phyloP scores from a whole-genome alignment of 1,139 yeast species.

The Zygosaccharomyces sapae region DNA sequence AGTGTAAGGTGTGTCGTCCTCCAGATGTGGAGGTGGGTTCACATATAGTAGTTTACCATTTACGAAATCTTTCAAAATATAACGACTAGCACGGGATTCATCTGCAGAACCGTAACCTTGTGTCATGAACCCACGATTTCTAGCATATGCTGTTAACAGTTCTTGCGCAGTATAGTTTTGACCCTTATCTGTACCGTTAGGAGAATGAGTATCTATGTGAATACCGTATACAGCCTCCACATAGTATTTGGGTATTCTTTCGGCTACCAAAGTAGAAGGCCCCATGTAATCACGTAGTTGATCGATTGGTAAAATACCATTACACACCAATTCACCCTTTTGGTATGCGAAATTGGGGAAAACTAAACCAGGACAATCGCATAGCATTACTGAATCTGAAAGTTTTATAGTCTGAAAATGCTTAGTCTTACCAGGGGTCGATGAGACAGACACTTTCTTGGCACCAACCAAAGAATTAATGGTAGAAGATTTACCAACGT shows the following conservation, averaged over 20 bases:
- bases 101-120: constrained; percentile 97
- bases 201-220: constrained; percentile 67
- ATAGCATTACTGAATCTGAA: constrained; percentile 74
- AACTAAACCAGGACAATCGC: constrained; percentile 99
- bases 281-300: constrained; percentile 94
- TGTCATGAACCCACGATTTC: constrained; percentile 96
- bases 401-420: constrained; percentile 95
- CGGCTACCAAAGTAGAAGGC: constrained; percentile 79
- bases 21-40: constrained; percentile 76
- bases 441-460: constrained; percentile 92
- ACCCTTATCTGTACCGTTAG: constrained; percentile 87
- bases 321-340: constrained; percentile 93
- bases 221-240: constrained; percentile 94
- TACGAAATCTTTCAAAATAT: constrained; percentile 89
- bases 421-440: constrained; percentile 98
- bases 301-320: constrained; percentile 96
- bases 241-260: constrained; percentile 82
- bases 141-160: constrained; percentile 83
- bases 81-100: constrained; percentile 91
- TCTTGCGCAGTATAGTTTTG: constrained; percentile 79
- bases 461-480: constrained; percentile 94
- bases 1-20: constrained; percentile 44
- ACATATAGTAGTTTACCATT: constrained; percentile 83
- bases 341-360: constrained; percentile 97
- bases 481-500: constrained; percentile 95